Percentiles rank a stretch among this genome's conserved stretches.
Conservation (phyloP, 805 yeast species). For the Candida montana region DNA sequence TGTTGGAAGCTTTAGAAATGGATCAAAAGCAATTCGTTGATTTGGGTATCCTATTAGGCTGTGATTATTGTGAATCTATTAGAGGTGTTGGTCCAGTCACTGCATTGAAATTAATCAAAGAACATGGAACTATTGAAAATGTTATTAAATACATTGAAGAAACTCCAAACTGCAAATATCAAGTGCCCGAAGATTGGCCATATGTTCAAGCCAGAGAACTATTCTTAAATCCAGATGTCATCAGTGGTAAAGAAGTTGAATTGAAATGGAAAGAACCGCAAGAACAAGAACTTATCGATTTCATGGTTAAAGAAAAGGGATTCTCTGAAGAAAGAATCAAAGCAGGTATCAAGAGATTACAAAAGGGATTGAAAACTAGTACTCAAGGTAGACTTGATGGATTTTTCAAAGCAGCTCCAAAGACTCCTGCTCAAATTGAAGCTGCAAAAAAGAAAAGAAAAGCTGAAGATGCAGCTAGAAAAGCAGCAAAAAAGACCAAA, state of each 20-base stretch:
- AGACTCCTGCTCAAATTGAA: constrained; percentile 41
- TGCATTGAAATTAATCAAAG: constrained; percentile 81
- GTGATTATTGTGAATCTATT: constrained; percentile 96
- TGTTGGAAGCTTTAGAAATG: constrained; percentile 74
- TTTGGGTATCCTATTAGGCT: constrained; percentile 87
- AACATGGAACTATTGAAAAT: constrained; percentile 75
- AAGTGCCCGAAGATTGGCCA: constrained; percentile 94
- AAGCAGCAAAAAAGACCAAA: constrained; percentile 19
- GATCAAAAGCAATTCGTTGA: constrained; percentile 75
- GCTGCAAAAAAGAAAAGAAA: constrained; percentile 25
- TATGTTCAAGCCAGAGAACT: constrained; percentile 80
- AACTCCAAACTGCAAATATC: constrained; percentile 55
- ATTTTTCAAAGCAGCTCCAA: constrained; percentile 67
- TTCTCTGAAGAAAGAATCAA: constrained; percentile 90
- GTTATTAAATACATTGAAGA: constrained; percentile 57
- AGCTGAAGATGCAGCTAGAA: constrained; percentile 25
- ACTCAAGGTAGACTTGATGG: constrained; percentile 92
- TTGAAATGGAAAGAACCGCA: constrained; percentile 90
- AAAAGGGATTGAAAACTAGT: constrained; percentile 77
- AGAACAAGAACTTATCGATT: constrained; percentile 74
- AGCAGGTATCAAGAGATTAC: constrained; percentile 79
- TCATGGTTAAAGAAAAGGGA: constrained; percentile 81
- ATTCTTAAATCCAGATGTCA: constrained; percentile 78
- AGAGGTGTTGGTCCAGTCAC: constrained; percentile 96
- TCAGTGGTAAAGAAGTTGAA: constrained; percentile 51